Percentiles rank a stretch among this genome's conserved stretches.
Evolutionary conservation across 2,329 filamentous ascomycete species (phyloP).

Genomic region (Sclerotinia nivalis): DNA sequence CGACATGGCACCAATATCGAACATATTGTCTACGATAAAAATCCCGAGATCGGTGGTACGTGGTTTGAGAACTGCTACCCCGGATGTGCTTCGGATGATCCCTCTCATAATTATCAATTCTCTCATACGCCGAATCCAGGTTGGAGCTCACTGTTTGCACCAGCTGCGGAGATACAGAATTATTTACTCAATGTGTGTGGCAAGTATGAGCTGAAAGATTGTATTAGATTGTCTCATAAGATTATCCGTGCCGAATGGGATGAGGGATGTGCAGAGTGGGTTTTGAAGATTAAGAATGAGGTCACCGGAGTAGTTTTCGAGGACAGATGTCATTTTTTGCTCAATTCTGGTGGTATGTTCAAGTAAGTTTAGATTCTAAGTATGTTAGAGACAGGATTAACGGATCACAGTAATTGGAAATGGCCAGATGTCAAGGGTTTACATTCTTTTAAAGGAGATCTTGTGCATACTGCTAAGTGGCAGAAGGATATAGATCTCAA

Average conservation of each 20-base stretch:
- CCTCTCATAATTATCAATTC: constrained; percentile 61
- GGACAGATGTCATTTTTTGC: constrained; percentile 51
- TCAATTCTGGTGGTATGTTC: constrained; percentile 54
- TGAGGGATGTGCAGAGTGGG: constrained; percentile 25
- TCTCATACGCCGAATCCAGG: constrained; percentile 59
- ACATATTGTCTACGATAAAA: constrained; percentile 57
- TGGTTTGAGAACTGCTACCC: constrained; percentile 62
- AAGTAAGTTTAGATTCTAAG: constrained; percentile 47
- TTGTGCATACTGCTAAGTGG: constrained; percentile 64
- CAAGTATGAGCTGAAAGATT: constrained; percentile 47
- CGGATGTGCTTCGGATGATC: constrained; percentile 57
- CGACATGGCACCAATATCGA: constrained; percentile 47
- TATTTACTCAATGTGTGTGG: constrained; percentile 53
- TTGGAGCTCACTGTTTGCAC: constrained; percentile 60
- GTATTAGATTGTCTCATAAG: constrained; percentile 48
- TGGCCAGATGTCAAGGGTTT: constrained; percentile 61
- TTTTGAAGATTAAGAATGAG: constrained; percentile 21
- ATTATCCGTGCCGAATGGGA: constrained; percentile 41
- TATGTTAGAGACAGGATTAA: background rate
- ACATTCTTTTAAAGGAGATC: constrained; percentile 45
- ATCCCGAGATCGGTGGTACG: constrained; percentile 55
- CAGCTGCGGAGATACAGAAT: constrained; percentile 55
- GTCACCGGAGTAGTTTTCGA: constrained; percentile 45
- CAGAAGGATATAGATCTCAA: constrained; percentile 50
- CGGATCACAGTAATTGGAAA: constrained; percentile 51